These are phyloP conservation scores for Chionographis japonica DNA, from an alignment of 106 monocot genomes.

Conservation along the genomic window DNA sequence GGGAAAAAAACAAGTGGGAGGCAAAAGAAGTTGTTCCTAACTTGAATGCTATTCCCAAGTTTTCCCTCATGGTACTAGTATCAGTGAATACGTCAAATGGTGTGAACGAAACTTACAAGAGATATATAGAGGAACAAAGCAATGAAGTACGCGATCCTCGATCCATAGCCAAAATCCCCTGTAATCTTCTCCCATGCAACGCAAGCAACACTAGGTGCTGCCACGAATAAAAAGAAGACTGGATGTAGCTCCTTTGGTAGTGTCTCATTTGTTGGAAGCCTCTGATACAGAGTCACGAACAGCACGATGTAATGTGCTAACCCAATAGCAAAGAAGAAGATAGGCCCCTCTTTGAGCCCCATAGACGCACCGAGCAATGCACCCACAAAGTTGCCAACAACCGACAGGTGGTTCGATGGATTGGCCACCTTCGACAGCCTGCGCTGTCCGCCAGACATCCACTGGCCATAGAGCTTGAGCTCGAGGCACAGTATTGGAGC, in stretches of 20 bases:
- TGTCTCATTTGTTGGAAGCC: slow-evolving; percentile 74
- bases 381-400: slow-evolving; percentile 85
- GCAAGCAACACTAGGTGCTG: slow-evolving; percentile 71
- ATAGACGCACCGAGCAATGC: slow-evolving; percentile 65
- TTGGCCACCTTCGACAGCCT: slow-evolving; percentile 73
- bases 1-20: too few species aligned
- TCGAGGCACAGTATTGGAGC: slow-evolving; percentile 70
- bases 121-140: slow-evolving; percentile 70
- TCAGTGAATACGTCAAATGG: too few species aligned
- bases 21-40: too few species aligned
- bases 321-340: slow-evolving; percentile 85
- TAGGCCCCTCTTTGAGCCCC: slow-evolving; percentile 79
- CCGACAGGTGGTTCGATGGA: slow-evolving; percentile 70
- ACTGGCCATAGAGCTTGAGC: slow-evolving; percentile 83
- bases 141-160: slow-evolving; percentile 64
- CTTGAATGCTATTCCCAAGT: too few species aligned
- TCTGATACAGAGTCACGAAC: slow-evolving; percentile 83
- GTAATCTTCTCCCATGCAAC: slow-evolving; percentile 65
- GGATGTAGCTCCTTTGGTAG: slow-evolving; percentile 86
- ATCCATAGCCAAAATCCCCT: slow-evolving; percentile 47
- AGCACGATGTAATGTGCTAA: slow-evolving; percentile 74
- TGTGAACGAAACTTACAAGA: slow-evolving; percentile 40
- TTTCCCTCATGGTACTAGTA: too few species aligned
- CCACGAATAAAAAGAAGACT: slow-evolving; percentile 85
- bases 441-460: slow-evolving; percentile 79